Percentiles rank a stretch among this genome's conserved stretches.
Evolutionary conservation across 805 yeast species (phyloP).

Genomic region (Yarrowia sp.): DNA sequence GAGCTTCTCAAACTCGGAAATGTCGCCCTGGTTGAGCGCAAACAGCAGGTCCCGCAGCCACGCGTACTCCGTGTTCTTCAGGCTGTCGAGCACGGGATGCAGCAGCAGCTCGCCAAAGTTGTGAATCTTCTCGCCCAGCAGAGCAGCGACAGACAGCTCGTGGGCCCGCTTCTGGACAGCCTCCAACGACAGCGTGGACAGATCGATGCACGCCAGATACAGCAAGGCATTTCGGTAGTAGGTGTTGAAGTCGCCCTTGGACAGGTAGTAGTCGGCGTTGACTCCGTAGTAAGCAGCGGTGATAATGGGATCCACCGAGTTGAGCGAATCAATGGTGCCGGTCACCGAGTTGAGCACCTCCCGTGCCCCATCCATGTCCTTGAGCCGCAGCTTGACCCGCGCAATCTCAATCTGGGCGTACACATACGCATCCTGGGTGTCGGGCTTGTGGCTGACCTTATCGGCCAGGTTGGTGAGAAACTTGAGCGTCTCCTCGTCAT

Average conservation of each 20-base stretch:
- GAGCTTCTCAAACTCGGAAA: slow-evolving; percentile 65
- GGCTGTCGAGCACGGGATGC: slow-evolving; percentile 76
- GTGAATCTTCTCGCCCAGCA: slow-evolving; percentile 89
- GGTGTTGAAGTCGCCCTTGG: slow-evolving; percentile 76
- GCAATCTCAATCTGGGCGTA: slow-evolving; percentile 77
- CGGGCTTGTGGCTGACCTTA: slow-evolving; percentile 54
- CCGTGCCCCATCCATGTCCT: slow-evolving; percentile 65
- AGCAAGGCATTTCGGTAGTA: slow-evolving; percentile 83
- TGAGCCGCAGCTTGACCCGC: slow-evolving; percentile 65
- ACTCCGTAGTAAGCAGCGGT: slow-evolving; percentile 85
- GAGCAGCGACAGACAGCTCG: slow-evolving; percentile 83
- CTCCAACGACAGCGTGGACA: slow-evolving; percentile 52
- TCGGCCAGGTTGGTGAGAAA: slow-evolving; percentile 56
- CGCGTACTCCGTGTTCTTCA: slow-evolving; percentile 58
- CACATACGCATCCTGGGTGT: slow-evolving; percentile 58
- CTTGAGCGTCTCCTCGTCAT: slow-evolving; percentile 58
- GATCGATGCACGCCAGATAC: slow-evolving; percentile 76
- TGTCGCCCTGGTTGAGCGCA: slow-evolving; percentile 79
- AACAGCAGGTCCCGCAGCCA: slow-evolving; percentile 79
- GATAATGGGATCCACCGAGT: slow-evolving; percentile 66
- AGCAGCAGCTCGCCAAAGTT: slow-evolving; percentile 94
- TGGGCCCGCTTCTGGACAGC: slow-evolving; percentile 64
- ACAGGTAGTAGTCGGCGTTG: slow-evolving; percentile 75
- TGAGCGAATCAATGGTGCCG: slow-evolving; percentile 62
- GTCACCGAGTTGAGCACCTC: slow-evolving; percentile 69